Evolutionary conservation across 352 stramenopile species (phyloP), one percentile per base, ranked within the genome.

Genomic region (Pythium sukuiense): DNA sequence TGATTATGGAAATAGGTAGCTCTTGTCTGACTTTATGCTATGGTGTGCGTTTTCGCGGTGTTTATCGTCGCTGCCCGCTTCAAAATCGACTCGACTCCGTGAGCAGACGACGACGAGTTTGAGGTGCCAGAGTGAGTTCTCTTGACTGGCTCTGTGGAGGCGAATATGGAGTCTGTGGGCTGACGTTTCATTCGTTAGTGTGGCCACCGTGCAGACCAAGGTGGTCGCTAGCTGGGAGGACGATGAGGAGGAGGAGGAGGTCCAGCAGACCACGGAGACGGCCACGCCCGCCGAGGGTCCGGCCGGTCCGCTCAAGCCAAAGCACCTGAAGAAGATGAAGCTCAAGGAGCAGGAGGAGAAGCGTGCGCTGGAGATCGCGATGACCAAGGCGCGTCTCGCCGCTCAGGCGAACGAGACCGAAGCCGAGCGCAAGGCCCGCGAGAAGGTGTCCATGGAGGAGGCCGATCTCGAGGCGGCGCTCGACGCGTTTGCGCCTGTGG

Each of bases 311-410:
- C 74, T 90, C 45, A 92, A 92, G 74, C 85, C 85, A 50, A 94
- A 94, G 75, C 85, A 87, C 74, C 60, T 92, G n/a, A 94, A 94
- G 76, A 94, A 92, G 75, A 73, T 90, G 68, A 92, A 92, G 71
- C 66, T 92, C 29, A 92, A 94, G 78, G 85, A 94, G 70, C 79
- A 85, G n/a, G 80, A 92, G 63, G 82, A 92, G 63, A 94, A 94
- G 73, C 85, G 83, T 55, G 81, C 83, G 60, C 65, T 92, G 48
- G 85, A 94, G 56, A 77, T 92, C 55, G 82, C 80, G 32, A 73
- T 92, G 37, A 86, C 83, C 41, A 91, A 91, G 74, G 81, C 83
- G 50, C 82, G 83, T 33, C 77, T 91, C 12, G 82, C 83, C 11
- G 81, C 87, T 26, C 82, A 94, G 66, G 77, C 81, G 69, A 74